Percentiles rank a stretch among this genome's conserved stretches.
phyloP scores from a whole-genome alignment of 2,329 filamentous ascomycete genomes.

The Fusarium nematophilum region DNA sequence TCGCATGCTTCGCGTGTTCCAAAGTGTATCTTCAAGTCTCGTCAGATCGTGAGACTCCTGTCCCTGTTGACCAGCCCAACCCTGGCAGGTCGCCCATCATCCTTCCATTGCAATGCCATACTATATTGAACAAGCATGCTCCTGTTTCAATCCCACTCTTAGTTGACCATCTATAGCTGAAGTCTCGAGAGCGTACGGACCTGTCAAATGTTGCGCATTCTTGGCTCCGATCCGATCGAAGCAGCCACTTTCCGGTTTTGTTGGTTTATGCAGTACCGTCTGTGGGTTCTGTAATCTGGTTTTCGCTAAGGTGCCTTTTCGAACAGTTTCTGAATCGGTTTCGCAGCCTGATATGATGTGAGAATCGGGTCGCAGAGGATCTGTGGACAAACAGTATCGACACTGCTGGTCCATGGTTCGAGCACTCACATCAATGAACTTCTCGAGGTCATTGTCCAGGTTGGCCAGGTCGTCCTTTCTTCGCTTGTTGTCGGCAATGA shows the following conservation, averaged over 20 bases:
- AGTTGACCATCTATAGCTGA: neutral
- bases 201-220: neutral
- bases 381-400: no score
- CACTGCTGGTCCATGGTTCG: neutral
- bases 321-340: slow-evolving; percentile 80
- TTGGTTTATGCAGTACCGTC: neutral
- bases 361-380: slow-evolving; percentile 16
- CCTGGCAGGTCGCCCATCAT: neutral
- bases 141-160: neutral
- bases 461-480: slow-evolving; percentile 93
- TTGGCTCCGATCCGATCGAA: no score
- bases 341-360: slow-evolving; percentile 72
- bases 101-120: neutral
- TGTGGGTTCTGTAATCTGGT: no score
- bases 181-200: neutral
- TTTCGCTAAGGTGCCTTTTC: slow-evolving; percentile 71
- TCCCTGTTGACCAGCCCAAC: neutral
- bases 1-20: slow-evolving; percentile 2
- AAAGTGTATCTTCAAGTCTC: slow-evolving; percentile 9
- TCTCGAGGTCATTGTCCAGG: slow-evolving; percentile 91
- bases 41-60: neutral
- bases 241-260: neutral
- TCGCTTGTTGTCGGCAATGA: slow-evolving; percentile 82
- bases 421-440: slow-evolving; percentile 83
- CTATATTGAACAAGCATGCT: neutral